Conservation (phyloP, 2,329 filamentous ascomycete genomes). For the Fusarium sp. region DNA sequence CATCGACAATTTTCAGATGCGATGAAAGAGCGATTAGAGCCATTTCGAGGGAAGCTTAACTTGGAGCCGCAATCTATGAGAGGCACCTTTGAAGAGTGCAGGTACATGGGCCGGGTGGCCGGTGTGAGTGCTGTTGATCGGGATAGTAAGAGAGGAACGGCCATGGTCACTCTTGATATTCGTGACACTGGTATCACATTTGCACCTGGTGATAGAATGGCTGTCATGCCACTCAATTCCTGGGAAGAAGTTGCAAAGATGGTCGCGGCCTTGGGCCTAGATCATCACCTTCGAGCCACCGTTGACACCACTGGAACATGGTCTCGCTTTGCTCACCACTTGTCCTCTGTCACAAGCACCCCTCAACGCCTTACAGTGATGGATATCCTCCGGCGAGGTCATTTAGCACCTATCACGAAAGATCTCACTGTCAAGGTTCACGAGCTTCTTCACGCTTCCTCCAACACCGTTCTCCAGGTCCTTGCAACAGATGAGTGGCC, state of each 20-base stretch:
- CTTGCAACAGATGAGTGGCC: conserved; percentile 65
- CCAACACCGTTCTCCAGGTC: conserved; percentile 61
- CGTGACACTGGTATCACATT: conserved; percentile 66
- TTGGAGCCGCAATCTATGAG: conserved; percentile 66
- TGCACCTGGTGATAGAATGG: conserved; percentile 64
- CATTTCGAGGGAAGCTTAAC: conserved; percentile 58
- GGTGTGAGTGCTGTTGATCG: conserved; percentile 55
- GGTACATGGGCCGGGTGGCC: conserved; percentile 60
- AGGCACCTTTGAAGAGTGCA: conserved; percentile 66
- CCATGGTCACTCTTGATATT: conserved; percentile 64
- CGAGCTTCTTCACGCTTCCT: conserved; percentile 61
- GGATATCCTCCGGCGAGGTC: conserved; percentile 64
- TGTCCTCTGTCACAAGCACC: conserved; percentile 54
- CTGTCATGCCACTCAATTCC: conserved; percentile 66
- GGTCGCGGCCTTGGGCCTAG: conserved; percentile 63
- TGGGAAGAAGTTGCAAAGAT: conserved; percentile 68
- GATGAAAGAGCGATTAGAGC: conserved; percentile 40
- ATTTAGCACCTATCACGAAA: conserved; percentile 65
- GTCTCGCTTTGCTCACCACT: conserved; percentile 61
- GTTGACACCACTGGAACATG: conserved; percentile 57
- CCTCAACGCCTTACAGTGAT: conserved; percentile 56
- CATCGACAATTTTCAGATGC: conserved; percentile 40
- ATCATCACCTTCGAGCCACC: conserved; percentile 58
- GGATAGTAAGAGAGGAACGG: conserved; percentile 54
- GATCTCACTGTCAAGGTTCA: conserved; percentile 63